phyloP scores from a whole-genome alignment of 78 protist genomes.

The Dictyostelium brefeldianum region DNA sequence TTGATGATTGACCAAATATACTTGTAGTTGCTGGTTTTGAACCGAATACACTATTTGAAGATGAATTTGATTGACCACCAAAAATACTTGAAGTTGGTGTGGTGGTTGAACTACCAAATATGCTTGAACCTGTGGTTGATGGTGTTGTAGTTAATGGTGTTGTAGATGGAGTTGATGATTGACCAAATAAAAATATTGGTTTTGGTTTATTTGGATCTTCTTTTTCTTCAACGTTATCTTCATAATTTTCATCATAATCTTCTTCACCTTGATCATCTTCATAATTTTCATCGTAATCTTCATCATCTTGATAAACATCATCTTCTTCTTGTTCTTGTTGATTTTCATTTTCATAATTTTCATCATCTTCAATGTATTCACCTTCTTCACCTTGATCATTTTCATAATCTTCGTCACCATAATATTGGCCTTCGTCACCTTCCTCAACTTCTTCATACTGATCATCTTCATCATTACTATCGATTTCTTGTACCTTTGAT shows the following conservation, averaged over 20 bases:
- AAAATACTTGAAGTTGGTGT: background rate
- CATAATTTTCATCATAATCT: background rate
- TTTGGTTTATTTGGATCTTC: slow-evolving; percentile 27
- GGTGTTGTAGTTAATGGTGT: background rate
- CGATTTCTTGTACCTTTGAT: too few species aligned
- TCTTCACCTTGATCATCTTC: background rate
- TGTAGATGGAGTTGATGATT: background rate
- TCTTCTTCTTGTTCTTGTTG: background rate
- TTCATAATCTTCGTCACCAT: background rate
- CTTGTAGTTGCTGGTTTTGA: background rate
- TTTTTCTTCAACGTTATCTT: background rate
- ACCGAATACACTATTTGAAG: background rate
- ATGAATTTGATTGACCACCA: background rate
- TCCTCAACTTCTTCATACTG: too few species aligned
- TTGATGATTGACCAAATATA: background rate
- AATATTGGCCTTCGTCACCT: background rate
- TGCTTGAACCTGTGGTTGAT: background rate
- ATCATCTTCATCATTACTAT: too few species aligned
- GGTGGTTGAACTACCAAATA: background rate
- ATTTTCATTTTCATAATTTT: background rate
- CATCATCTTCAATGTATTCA: background rate
- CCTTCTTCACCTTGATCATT: background rate
- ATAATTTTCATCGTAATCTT: background rate
- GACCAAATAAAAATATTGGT: slow-evolving; percentile 9
- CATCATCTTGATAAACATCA: background rate